Percentiles rank a stretch among this genome's conserved stretches.
phyloP scores from a whole-genome alignment of 2,329 filamentous ascomycete genomes.

The Penicillium psychrosexuale region DNA sequence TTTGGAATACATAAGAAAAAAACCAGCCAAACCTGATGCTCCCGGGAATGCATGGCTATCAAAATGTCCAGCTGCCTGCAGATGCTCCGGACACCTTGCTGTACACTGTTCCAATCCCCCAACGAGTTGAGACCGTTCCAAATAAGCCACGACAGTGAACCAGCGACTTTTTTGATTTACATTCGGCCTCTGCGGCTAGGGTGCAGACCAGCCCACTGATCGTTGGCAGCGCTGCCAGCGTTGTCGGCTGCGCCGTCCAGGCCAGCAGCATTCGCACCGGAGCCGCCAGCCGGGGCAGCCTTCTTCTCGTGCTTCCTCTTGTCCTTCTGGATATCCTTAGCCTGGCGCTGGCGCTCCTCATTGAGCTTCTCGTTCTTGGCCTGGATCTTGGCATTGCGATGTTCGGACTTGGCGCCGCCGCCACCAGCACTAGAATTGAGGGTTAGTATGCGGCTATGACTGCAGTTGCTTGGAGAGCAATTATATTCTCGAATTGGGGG shows the following conservation, averaged over 20 bases:
- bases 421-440: constrained; percentile 62
- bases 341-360: constrained; percentile 59
- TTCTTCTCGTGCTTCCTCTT: constrained; percentile 35
- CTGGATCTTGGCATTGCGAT: constrained; percentile 71
- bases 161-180: constrained; percentile 6
- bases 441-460: constrained; percentile 2
- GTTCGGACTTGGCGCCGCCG: constrained; percentile 69
- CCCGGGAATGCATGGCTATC: constrained; percentile 1
- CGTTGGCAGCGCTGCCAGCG: constrained; percentile 8
- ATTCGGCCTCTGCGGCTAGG: constrained; percentile 44
- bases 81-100: constrained; percentile 4
- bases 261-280: constrained; percentile 22
- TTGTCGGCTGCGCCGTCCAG: constrained; percentile 12
- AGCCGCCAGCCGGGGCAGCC: constrained; percentile 20
- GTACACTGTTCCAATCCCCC: not conserved
- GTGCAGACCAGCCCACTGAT: constrained; percentile 40
- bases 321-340: constrained; percentile 49
- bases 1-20: constrained; percentile 13
- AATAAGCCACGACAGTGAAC: not conserved
- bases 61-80: constrained; percentile 1
- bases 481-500: not conserved
- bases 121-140: not conserved
- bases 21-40: constrained; percentile 1
- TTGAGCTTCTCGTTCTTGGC: constrained; percentile 83
- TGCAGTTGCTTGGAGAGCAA: not conserved